Evolutionary conservation across 495 filamentous ascomycete genomes (phyloP).

Genomic region (Aspergillus diversus): DNA sequence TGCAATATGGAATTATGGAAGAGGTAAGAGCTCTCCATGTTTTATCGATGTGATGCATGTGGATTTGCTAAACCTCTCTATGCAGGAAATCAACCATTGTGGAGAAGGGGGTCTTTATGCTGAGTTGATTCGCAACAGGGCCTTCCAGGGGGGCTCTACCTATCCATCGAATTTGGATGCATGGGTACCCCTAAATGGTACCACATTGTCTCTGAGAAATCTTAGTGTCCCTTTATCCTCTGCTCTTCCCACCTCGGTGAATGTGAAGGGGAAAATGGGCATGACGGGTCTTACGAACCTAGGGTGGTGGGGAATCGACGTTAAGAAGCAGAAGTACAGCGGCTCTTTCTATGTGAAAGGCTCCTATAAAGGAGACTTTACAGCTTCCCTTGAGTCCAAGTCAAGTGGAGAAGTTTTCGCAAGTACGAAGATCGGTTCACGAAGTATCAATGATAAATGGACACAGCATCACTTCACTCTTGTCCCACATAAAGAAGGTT

Average conservation of each 20-base stretch:
- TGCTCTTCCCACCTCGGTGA: conserved; percentile 64
- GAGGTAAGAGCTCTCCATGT: conserved; percentile 39
- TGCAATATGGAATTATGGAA: conserved; percentile 63
- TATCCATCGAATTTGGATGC: conserved; percentile 51
- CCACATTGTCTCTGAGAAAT: conserved; percentile 55
- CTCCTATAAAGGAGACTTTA: conserved; percentile 35
- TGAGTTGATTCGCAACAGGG: conserved; percentile 71
- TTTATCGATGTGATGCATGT: neutral
- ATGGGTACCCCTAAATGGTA: conserved; percentile 58
- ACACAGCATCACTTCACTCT: conserved; percentile 42
- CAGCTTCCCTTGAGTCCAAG: conserved; percentile 32
- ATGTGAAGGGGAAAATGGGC: conserved; percentile 48
- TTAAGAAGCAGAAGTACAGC: conserved; percentile 53
- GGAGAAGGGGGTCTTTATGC: conserved; percentile 79
- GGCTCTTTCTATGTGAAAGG: conserved; percentile 63
- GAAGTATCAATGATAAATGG: conserved; percentile 32
- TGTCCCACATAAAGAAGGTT: conserved; percentile 43
- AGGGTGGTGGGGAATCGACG: conserved; percentile 68
- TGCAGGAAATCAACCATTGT: conserved; percentile 71
- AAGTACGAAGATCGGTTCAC: conserved; percentile 30
- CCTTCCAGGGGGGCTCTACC: conserved; percentile 62
- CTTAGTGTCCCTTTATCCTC: conserved; percentile 58
- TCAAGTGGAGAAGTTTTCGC: conserved; percentile 37
- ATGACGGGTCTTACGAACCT: conserved; percentile 59
- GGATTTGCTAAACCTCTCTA: neutral